phyloP scores from a whole-genome alignment of 1,284 basidiomycete genomes.

The Phylloboletellus chloephorus region DNA sequence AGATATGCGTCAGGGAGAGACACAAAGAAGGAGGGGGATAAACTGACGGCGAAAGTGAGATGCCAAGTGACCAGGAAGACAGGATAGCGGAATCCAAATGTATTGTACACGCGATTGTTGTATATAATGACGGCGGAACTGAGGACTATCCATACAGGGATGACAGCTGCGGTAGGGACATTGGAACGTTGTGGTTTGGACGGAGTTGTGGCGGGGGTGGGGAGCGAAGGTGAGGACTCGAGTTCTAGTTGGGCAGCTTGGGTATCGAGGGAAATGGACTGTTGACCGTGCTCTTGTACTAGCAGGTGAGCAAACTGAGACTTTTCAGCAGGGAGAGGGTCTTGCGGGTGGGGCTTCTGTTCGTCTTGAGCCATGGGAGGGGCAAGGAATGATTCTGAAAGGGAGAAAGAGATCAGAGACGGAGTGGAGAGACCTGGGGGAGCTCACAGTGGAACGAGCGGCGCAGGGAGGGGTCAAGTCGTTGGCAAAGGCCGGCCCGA shows the following conservation, averaged over 20 bases:
- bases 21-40: neutral
- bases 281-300: slow-evolving; percentile 17
- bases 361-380: slow-evolving; percentile 21
- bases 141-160: slow-evolving; percentile 87
- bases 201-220: slow-evolving; percentile 23
- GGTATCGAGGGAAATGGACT: slow-evolving; percentile 4
- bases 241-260: slow-evolving; percentile 3
- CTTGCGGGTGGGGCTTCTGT: slow-evolving; percentile 13
- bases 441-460: slow-evolving; percentile 11
- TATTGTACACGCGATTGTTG: slow-evolving; percentile 91
- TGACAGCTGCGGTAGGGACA: slow-evolving; percentile 62
- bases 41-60: slow-evolving; percentile 73
- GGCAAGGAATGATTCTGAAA: slow-evolving; percentile 3
- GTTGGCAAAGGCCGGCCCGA: neutral
- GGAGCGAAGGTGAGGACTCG: slow-evolving; percentile 17
- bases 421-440: neutral
- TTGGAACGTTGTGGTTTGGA: slow-evolving; percentile 21
- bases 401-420: neutral
- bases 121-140: slow-evolving; percentile 92
- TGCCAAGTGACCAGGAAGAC: slow-evolving; percentile 89
- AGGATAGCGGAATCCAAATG: slow-evolving; percentile 77
- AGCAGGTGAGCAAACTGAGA: slow-evolving; percentile 17
- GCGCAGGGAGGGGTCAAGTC: slow-evolving; percentile 1
- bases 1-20: slow-evolving; percentile 1
- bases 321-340: slow-evolving; percentile 16